Percentiles rank a stretch among this genome's conserved stretches.
Conservation (phyloP, 2,329 filamentous ascomycete genomes). For the Aspergillus sp. region DNA sequence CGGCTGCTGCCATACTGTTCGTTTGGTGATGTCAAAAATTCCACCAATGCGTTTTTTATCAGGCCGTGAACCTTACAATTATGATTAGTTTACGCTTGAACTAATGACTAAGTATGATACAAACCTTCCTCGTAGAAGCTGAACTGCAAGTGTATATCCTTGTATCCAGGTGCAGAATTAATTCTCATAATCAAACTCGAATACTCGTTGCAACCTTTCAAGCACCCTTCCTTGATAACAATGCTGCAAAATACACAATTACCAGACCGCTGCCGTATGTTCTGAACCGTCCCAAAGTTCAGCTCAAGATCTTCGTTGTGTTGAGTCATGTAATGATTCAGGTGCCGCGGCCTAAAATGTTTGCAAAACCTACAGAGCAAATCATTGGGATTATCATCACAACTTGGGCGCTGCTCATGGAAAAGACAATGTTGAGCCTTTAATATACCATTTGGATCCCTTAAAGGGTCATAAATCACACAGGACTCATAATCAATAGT, state of each 20-base stretch:
- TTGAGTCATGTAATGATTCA: too few relatives aligned
- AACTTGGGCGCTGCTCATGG: not conserved
- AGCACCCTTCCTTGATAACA: not conserved
- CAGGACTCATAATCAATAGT: too few relatives aligned
- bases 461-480: too few relatives aligned
- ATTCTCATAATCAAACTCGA: not conserved
- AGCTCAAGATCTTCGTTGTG: accelerated
- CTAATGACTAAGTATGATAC: too few relatives aligned
- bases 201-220: too few relatives aligned
- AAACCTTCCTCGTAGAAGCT: too few relatives aligned
- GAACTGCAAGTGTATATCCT: not conserved
- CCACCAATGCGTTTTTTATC: too few relatives aligned
- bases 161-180: accelerated
- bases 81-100: too few relatives aligned
- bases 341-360: not conserved
- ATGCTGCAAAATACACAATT: not conserved
- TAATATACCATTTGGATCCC: too few relatives aligned
- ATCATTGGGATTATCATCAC: not conserved
- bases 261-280: not conserved
- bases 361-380: not conserved
- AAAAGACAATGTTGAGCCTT: not conserved
- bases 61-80: too few relatives aligned
- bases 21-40: too few relatives aligned
- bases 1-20: not conserved
- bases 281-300: not conserved